Base-by-base conservation (phyloP, 2,329 filamentous ascomycete species). In the Cordyceps pruinosa region DNA sequence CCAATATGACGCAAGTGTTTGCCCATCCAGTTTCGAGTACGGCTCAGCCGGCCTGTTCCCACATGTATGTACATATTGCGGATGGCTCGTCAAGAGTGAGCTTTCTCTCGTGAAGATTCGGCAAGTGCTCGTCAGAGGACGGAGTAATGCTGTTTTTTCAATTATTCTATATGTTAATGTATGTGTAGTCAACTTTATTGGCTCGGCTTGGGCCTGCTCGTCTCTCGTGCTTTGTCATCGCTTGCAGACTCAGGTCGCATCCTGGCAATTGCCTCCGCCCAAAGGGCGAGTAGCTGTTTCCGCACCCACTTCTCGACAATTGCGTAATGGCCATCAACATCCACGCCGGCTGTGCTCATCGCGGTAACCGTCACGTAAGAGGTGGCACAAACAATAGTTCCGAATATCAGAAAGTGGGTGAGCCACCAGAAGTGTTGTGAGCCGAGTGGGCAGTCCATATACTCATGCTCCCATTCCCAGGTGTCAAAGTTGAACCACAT, bases 371-470 rank as follows among this genome's bases (percentile, higher is more conserved):
- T 53, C 1, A 60, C 51, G 57, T 69, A 71, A 32, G 66, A 49
- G 3, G 68, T 21, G 0, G 69, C 60, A 15, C 65, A 66, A 6
- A 74, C 46, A 2, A 77, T 37, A 2, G 74, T 71, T 56, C 77
- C 66, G 8, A 90, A 62, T 66, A 90, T 86, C 34, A 90, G 60
- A 46, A 92, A 78, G 75, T 97, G 92, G 6, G 94, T 84, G 5
- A 83, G 79, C 94, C 94, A 99, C 94, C 94, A 99, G 53, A 92
- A 80, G 74, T 96, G 90, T 77, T 97, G 93, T 25, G 85, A 83
- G 1, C 94, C 94, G 35, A 96, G 74, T 3, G 82, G 78, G 68
- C 94, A 99, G 61, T 83, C 88, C 9, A 76, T 77, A 64, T 94
- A 94, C 64, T 93, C 89, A 63, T 89, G 89, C 62, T 80, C 80